Evolutionary conservation across 176 grass and related monocot genomes (phyloP).

Genomic region (Alloteropsis semialata): DNA sequence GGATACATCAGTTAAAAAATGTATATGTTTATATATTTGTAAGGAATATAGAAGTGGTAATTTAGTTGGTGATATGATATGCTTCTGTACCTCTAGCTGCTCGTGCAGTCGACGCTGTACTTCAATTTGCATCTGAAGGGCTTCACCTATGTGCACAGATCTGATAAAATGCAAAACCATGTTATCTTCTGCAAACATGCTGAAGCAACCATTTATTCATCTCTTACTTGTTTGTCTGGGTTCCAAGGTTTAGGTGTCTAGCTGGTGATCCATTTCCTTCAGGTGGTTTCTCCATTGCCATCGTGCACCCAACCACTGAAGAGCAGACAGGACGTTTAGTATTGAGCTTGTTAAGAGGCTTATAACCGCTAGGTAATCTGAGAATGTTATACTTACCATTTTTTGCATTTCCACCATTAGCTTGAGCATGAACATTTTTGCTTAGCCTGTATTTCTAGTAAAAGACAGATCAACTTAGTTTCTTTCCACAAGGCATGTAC

Average conservation of each 20-base stretch:
- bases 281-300: slow-evolving; percentile 57
- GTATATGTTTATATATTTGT: not conserved
- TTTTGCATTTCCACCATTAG: slow-evolving; percentile 52
- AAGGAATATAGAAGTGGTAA: not conserved
- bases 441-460: slow-evolving; percentile 95
- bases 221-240: slow-evolving; percentile 86
- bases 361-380: slow-evolving; percentile 3
- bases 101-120: slow-evolving; percentile 84
- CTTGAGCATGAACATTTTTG: slow-evolving; percentile 83
- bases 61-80: not conserved
- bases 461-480: slow-evolving; percentile 43
- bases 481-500: slow-evolving; percentile 16
- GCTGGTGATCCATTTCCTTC: slow-evolving; percentile 58
- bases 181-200: slow-evolving; percentile 33
- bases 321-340: slow-evolving; percentile 28
- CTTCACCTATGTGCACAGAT: slow-evolving; percentile 87
- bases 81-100: slow-evolving; percentile 79
- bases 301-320: slow-evolving; percentile 44
- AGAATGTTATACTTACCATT: slow-evolving; percentile 47
- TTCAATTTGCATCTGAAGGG: slow-evolving; percentile 99
- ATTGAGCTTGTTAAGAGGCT: slow-evolving; percentile 17
- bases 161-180: slow-evolving; percentile 48
- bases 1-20: slow-evolving; percentile 5
- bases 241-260: slow-evolving; percentile 46
- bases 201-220: slow-evolving; percentile 20